Percentiles rank a stretch among this genome's conserved stretches.
phyloP scores from a whole-genome alignment of 306 rosid species.

The Alnus rubra region DNA sequence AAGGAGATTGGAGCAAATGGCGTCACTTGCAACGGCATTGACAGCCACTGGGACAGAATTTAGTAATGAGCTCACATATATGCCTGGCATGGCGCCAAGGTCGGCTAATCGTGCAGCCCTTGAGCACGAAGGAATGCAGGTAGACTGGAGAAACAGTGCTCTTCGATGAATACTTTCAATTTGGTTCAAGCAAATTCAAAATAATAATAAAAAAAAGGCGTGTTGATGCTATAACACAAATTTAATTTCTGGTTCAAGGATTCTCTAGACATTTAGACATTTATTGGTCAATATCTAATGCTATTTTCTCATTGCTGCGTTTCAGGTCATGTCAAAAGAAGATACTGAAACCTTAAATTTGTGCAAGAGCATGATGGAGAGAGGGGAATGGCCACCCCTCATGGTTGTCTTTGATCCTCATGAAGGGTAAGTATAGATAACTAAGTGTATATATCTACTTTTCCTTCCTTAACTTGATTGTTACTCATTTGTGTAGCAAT shows the following conservation, averaged over 20 bases:
- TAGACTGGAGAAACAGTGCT: constrained; percentile 14
- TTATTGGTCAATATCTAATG: neutral
- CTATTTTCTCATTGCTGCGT: constrained; percentile 16
- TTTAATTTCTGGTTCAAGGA: neutral
- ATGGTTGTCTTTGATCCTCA: constrained; percentile 92
- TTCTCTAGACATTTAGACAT: neutral
- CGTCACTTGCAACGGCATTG: constrained; percentile 86
- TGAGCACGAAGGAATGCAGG: constrained; percentile 96
- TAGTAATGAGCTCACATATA: constrained; percentile 69
- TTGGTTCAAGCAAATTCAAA: neutral
- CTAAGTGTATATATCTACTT: neutral
- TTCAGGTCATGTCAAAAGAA: constrained; percentile 75
- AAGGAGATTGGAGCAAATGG: constrained; percentile 85
- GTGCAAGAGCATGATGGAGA: constrained; percentile 82
- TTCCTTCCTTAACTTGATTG: neutral
- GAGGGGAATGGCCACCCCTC: constrained; percentile 94
- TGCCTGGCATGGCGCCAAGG: constrained; percentile 74
- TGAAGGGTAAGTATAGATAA: constrained; percentile 63
- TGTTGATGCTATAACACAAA: neutral
- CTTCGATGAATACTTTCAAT: neutral
- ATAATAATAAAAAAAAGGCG: neutral
- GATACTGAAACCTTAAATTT: constrained; percentile 65
- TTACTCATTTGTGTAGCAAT: neutral
- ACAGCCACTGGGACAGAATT: constrained; percentile 67
- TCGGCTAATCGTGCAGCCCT: constrained; percentile 63